Evolutionary conservation across 805 yeast species (phyloP).

Genomic region (Ogataea pini): DNA sequence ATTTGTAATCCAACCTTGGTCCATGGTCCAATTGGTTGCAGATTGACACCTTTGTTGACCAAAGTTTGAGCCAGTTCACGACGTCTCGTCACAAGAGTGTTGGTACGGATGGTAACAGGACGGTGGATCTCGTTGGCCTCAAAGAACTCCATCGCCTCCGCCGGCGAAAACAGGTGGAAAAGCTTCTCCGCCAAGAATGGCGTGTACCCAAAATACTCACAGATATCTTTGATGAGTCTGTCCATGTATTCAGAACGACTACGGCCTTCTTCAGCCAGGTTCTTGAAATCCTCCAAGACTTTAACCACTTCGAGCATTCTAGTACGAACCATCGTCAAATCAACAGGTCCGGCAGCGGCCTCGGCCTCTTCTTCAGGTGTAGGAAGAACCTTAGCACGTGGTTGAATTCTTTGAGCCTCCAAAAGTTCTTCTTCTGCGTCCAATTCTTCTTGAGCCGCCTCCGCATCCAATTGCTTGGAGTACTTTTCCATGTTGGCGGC

Average conservation of each 20-base stretch:
- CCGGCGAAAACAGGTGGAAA: conserved; percentile 86
- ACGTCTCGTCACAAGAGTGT: conserved; percentile 90
- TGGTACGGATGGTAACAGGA: conserved; percentile 97
- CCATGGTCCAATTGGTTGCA: conserved; percentile 98
- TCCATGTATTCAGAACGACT: conserved; percentile 81
- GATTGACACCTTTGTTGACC: conserved; percentile 94
- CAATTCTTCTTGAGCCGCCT: conserved; percentile 56
- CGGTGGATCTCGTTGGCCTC: conserved; percentile 98
- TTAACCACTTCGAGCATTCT: conserved; percentile 95
- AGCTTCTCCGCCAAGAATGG: conserved; percentile 91
- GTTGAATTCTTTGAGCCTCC: conserved; percentile 59
- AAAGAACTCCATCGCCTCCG: conserved; percentile 96
- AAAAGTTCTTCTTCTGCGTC: conserved; percentile 64
- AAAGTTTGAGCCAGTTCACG: conserved; percentile 93
- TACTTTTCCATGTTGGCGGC: conserved; percentile 83
- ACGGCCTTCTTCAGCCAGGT: conserved; percentile 78
- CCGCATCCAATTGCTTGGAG: conserved; percentile 64
- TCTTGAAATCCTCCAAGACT: conserved; percentile 87
- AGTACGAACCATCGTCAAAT: conserved; percentile 80
- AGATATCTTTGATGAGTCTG: conserved; percentile 80
- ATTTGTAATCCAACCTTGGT: conserved; percentile 97
- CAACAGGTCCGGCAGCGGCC: conserved; percentile 58
- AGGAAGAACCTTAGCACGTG: conserved; percentile 78
- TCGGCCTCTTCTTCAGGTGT: conserved; percentile 63
- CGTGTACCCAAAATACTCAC: conserved; percentile 91